Conservation (phyloP, 179 eudicot species). For the Pouteria campechiana region DNA sequence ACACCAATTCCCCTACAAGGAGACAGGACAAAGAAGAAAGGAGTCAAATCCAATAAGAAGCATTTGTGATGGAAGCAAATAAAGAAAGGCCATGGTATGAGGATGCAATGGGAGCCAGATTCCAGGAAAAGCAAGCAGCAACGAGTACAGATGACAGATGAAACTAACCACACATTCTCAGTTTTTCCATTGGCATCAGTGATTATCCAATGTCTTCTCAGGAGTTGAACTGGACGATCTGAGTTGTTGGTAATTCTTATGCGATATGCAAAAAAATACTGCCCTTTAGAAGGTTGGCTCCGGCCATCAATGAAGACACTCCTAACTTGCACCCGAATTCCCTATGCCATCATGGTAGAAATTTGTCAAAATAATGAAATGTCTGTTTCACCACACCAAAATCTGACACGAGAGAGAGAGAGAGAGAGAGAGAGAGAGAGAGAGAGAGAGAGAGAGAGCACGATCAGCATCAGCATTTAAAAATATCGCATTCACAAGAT, state of each 20-base stretch:
- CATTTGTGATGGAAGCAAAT: background rate
- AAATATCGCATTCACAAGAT: background rate
- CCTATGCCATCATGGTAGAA: too few species aligned
- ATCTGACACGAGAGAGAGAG: background rate
- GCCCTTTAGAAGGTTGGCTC: conserved; percentile 83
- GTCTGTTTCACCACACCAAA: too few species aligned
- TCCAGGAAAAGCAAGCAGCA: background rate
- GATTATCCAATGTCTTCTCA: conserved; percentile 97
- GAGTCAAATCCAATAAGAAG: background rate
- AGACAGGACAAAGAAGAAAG: conserved; percentile 3
- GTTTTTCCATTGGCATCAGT: conserved; percentile 80
- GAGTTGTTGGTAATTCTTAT: conserved; percentile 93
- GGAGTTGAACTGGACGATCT: conserved; percentile 84
- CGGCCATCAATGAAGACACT: conserved; percentile 86
- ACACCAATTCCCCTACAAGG: conserved; percentile 76
- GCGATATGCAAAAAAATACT: conserved; percentile 83
- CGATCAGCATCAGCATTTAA: background rate
- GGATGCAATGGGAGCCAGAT: background rate
- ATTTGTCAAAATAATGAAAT: too few species aligned
- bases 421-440: background rate
- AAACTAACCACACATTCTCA: conserved; percentile 74
- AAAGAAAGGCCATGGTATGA: background rate
- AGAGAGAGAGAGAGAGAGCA: background rate
- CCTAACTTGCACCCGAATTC: conserved; percentile 91
- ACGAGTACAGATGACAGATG: background rate